Evolutionary conservation across 2,329 filamentous ascomycete species (phyloP), one percentile per base, ranked within the genome.

Genomic region (Domatiomyces globalis): DNA sequence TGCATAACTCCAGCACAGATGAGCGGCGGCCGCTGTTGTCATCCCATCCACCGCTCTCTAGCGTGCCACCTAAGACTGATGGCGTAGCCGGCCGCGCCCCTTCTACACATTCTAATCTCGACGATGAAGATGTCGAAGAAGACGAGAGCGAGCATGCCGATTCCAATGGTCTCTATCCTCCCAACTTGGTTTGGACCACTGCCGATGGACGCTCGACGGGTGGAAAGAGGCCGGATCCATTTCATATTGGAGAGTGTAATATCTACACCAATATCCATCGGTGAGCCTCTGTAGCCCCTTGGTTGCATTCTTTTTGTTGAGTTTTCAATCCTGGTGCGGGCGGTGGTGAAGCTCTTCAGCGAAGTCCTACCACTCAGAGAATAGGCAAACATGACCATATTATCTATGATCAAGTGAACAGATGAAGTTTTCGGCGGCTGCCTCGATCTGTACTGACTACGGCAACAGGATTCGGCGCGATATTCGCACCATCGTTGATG

Each of bases 401-500:
- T 25, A 25, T 25, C 6, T 25, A 6, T 25, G 3, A 6, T 25
- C 22, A 25, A 25, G 22, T 25, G 22, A 7, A 33, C 58, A 10
- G 56, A 58, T 45, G 49, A 47, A 25, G 56, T 43, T 45, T 58
- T 59, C 33, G 54, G 56, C 10, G 4, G 29, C 29, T 5, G 8
- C 8, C 33, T 39, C 12, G 12, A 39, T 39, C 33, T 1, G 33
- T 10, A 10, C 33, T 39, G 33, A 39, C 33, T 10, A 15, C 33
- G 33, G 33, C 33, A 19, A 36, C 51, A 60, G 59, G 8, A 58
- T 65, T 18, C 62, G 62, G 7, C 53, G 58, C 19, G 63, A 65
- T 45, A 56, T 65, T 39, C 62, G 62, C n/a, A 57, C 54, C 43
- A 61, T 58, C 44, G 61, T 65, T 29, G 78, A 81, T 65, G 78